Conservation (phyloP, 176 grass and related monocot species). For the Triticum turgidum region DNA sequence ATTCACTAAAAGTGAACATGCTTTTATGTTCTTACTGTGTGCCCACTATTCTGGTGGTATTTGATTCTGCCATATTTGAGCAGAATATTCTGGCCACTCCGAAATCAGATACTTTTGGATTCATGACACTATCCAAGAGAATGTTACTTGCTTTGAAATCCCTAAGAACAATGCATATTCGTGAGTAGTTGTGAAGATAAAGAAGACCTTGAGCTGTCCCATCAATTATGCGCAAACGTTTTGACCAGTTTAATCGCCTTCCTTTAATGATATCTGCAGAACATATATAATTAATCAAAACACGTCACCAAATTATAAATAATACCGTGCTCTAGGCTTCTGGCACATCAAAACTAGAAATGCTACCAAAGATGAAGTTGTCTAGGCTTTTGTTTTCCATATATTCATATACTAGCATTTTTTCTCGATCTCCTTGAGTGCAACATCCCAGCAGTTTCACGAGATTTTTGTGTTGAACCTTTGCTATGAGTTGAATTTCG, state of each 20-base stretch:
- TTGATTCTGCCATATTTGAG: constrained; percentile 35
- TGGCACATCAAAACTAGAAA: neutral
- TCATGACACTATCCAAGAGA: constrained; percentile 59
- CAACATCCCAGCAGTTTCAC: constrained; percentile 49
- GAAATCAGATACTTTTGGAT: constrained; percentile 79
- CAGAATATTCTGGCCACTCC: constrained; percentile 61
- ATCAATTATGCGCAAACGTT: constrained; percentile 45
- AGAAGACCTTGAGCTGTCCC: constrained; percentile 64
- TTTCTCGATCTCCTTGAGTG: constrained; percentile 42
- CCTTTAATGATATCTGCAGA: constrained; percentile 41
- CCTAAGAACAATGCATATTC: constrained; percentile 53
- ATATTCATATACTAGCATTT: constrained; percentile 69
- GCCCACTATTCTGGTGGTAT: constrained; percentile 63
- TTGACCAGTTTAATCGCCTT: constrained; percentile 39
- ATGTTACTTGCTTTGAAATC: constrained; percentile 84
- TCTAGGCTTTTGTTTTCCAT: constrained; percentile 81
- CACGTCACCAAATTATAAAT: neutral
- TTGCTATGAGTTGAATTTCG: constrained; percentile 45
- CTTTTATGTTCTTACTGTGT: constrained; percentile 57
- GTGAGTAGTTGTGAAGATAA: constrained; percentile 68
- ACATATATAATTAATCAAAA: neutral
- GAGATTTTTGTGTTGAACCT: constrained; percentile 62
- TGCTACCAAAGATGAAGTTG: constrained; percentile 52
- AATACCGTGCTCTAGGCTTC: neutral
- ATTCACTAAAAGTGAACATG: neutral